Conservation (phyloP, 768 basidiomycete species). For the Boletus speciosus region DNA sequence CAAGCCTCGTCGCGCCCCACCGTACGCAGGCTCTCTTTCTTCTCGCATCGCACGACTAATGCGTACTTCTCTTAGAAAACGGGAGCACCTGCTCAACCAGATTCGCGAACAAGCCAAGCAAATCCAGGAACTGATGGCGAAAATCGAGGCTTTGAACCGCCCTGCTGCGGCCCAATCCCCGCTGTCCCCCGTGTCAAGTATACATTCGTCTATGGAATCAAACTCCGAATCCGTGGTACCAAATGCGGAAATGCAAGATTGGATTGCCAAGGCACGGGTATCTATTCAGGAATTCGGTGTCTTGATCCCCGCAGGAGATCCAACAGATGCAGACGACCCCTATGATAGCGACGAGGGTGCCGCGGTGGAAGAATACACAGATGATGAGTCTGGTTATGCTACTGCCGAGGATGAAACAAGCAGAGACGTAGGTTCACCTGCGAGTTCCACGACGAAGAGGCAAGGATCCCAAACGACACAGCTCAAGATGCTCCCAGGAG, state of each 20-base stretch:
- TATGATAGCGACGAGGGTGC: conserved; percentile 40
- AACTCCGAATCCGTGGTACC: conserved; percentile 30
- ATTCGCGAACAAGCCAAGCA: conserved; percentile 72
- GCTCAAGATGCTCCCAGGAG: conserved; percentile 55
- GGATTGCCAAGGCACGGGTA: conserved; percentile 72
- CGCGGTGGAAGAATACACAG: conserved; percentile 30
- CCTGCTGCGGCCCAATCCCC: conserved; percentile 30
- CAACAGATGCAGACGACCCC: conserved; percentile 44
- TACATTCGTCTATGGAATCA: conserved; percentile 29
- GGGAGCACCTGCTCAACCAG: conserved; percentile 72
- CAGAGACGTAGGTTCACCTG: conserved; percentile 29
- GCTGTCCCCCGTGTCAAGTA: conserved; percentile 30
- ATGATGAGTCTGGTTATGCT: conserved; percentile 34
- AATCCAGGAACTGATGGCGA: conserved; percentile 67
- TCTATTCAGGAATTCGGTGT: conserved; percentile 66
- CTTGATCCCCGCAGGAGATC: conserved; percentile 60
- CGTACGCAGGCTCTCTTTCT: conserved; percentile 45
- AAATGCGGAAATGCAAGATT: conserved; percentile 63
- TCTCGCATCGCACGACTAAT: not conserved
- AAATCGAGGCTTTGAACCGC: conserved; percentile 52
- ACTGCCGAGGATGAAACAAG: conserved; percentile 22
- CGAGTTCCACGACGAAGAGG: conserved; percentile 37
- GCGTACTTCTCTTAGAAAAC: conserved; percentile 49
- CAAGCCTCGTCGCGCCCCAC: conserved; percentile 74
- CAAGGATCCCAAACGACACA: conserved; percentile 36